These are phyloP conservation scores for Podila epigama DNA, from an alignment of 192 early-diverging fungal genomes.

Conservation along the genomic window DNA sequence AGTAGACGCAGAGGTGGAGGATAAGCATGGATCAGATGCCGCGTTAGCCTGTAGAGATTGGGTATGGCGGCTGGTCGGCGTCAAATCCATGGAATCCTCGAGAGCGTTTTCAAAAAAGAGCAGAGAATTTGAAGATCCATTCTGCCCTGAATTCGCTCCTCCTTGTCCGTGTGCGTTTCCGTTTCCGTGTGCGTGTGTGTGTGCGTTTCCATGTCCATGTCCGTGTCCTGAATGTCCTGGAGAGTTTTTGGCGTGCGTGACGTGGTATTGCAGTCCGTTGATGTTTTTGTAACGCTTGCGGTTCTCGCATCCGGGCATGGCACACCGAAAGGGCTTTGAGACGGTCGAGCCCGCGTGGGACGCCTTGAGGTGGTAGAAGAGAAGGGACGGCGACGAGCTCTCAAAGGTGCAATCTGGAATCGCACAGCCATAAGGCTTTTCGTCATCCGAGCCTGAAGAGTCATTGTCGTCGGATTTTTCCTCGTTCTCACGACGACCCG, in stretches of 20 bases:
- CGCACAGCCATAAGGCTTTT: conserved; percentile 41
- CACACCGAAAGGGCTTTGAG: conserved; percentile 81
- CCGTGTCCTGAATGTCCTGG: conserved; percentile 15
- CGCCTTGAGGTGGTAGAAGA: conserved; percentile 46
- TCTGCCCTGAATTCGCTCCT: background rate
- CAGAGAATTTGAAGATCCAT: background rate
- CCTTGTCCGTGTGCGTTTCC: background rate
- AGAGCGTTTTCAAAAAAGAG: background rate
- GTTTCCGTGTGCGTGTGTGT: background rate
- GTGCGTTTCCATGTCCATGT: background rate
- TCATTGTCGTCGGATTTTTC: background rate
- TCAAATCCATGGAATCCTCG: background rate
- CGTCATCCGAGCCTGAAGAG: conserved; percentile 16
- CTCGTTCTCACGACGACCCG: background rate
- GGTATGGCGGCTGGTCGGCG: background rate
- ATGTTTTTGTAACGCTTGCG: conserved; percentile 82
- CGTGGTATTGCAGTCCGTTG: conserved; percentile 84
- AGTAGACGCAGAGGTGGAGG: too few species aligned
- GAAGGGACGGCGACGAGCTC: conserved; percentile 35
- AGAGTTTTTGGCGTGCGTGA: conserved; percentile 65
- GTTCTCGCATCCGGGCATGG: conserved; percentile 77
- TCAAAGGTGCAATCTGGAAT: conserved; percentile 33
- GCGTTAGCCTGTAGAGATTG: too few species aligned
- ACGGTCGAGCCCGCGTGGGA: conserved; percentile 33
- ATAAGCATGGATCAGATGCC: too few species aligned